These are phyloP conservation scores for Calocera viscosa DNA, from an alignment of 768 basidiomycete genomes.

Conservation along the genomic window DNA sequence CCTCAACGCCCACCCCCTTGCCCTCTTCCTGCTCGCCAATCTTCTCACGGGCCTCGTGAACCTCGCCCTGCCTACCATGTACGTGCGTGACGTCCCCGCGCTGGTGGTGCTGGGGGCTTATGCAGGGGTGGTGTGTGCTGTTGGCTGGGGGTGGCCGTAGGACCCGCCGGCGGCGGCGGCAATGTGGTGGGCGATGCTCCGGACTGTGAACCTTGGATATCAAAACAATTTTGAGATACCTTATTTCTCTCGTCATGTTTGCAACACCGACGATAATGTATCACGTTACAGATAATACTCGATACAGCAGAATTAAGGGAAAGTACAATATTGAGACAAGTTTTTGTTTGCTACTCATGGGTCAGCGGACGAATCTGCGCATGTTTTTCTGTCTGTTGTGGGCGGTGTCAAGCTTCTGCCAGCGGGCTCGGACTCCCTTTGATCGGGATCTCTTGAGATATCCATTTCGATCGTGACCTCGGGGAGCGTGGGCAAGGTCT, in stretches of 20 bases:
- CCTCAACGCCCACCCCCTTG: slow-evolving; percentile 68
- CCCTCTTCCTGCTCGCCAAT: slow-evolving; percentile 76
- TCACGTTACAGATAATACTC: background rate
- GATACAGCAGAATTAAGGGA: background rate
- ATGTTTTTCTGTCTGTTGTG: background rate
- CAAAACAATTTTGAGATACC: no score
- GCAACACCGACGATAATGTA: no score
- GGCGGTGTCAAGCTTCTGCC: no score
- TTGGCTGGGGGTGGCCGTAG: slow-evolving; percentile 46
- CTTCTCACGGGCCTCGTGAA: slow-evolving; percentile 76
- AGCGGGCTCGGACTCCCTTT: no score
- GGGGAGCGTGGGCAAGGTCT: background rate
- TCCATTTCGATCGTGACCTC: background rate
- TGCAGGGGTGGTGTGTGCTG: slow-evolving; percentile 40
- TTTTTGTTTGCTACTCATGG: no score
- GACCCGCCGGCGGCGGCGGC: no score
- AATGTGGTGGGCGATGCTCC: no score
- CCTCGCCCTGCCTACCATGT: slow-evolving; percentile 69
- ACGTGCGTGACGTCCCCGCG: slow-evolving; percentile 43
- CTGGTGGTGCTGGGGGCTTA: slow-evolving; percentile 55
- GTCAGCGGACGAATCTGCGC: background rate
- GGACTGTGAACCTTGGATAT: no score
- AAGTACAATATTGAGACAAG: no score
- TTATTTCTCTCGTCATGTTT: no score
- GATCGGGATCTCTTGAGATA: background rate